phyloP scores from a whole-genome alignment of 2,329 filamentous ascomycete genomes.

The Boeremia lycopersici region DNA sequence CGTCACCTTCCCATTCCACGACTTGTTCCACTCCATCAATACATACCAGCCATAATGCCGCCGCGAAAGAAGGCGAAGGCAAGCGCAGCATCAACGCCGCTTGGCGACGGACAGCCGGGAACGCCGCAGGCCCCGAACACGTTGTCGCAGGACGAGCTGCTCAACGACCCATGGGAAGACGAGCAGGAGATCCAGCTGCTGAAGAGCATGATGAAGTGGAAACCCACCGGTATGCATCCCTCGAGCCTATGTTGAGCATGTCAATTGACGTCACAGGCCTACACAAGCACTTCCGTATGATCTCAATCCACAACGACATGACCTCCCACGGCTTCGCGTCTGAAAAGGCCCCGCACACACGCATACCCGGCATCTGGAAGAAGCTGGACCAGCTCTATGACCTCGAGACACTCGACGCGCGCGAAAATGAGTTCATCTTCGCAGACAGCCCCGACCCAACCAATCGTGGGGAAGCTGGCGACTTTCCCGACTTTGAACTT shows the following conservation, averaged over 20 bases:
- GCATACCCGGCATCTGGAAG: constrained; percentile 88
- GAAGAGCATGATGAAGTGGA: constrained; percentile 92
- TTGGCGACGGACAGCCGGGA: constrained; percentile 48
- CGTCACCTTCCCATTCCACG: not conserved
- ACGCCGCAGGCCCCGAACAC: constrained; percentile 47
- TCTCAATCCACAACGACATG: constrained; percentile 46
- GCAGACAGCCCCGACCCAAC: constrained; percentile 62
- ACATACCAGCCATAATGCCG: constrained; percentile 59
- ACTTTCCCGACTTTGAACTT: constrained; percentile 49
- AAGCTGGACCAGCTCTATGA: constrained; percentile 87
- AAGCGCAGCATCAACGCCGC: constrained; percentile 63
- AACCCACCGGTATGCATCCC: constrained; percentile 73
- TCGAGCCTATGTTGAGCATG: not conserved
- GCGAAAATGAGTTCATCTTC: constrained; percentile 67
- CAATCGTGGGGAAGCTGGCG: constrained; percentile 43
- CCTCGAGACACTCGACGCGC: constrained; percentile 82
- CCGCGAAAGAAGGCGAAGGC: constrained; percentile 71
- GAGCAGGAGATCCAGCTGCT: constrained; percentile 93
- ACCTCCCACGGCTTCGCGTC: constrained; percentile 68
- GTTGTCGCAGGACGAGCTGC: constrained; percentile 61
- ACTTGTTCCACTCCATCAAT: not conserved
- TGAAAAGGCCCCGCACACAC: constrained; percentile 74
- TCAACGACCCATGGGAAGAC: constrained; percentile 86
- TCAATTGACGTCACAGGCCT: constrained; percentile 52
- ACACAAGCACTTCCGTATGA: constrained; percentile 64